These are phyloP conservation scores for Quercus tomentella DNA, from an alignment of 331 rosid species.

Conservation along the genomic window DNA sequence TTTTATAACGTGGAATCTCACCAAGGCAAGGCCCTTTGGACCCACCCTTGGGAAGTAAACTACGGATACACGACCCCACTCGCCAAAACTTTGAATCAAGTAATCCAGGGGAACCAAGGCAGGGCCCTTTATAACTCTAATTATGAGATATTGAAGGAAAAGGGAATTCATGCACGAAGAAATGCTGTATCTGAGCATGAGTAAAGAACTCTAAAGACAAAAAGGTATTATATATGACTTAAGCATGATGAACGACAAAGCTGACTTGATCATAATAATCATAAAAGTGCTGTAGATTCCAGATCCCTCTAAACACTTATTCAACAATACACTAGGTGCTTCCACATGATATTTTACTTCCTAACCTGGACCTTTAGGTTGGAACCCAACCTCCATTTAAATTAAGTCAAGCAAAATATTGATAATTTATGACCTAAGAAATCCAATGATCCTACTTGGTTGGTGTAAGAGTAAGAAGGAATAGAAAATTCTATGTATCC, in stretches of 20 bases:
- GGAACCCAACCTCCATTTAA: not conserved
- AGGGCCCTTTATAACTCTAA: not conserved
- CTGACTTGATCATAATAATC: not conserved
- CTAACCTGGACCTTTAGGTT: not conserved
- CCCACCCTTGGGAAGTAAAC: too few species aligned
- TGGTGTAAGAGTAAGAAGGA: not conserved
- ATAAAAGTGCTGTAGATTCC: not conserved
- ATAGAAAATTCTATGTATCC: not conserved
- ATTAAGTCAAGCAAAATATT: not conserved
- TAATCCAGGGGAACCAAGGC: too few species aligned
- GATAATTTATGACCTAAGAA: not conserved
- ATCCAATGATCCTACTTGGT: not conserved
- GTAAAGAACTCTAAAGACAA: not conserved
- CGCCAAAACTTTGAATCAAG: too few species aligned
- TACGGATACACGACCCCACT: too few species aligned
- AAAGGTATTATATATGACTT: not conserved
- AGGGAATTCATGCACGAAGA: not conserved
- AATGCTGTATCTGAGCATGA: not conserved
- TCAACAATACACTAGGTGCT: not conserved
- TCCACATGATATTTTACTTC: not conserved
- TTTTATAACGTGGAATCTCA: too few species aligned
- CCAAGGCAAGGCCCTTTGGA: too few species aligned
- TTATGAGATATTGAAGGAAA: not conserved
- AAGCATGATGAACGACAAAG: not conserved
- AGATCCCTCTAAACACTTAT: not conserved